Base-by-base conservation (phyloP, 352 stramenopile genomes). In the Phytophthora sojae region DNA sequence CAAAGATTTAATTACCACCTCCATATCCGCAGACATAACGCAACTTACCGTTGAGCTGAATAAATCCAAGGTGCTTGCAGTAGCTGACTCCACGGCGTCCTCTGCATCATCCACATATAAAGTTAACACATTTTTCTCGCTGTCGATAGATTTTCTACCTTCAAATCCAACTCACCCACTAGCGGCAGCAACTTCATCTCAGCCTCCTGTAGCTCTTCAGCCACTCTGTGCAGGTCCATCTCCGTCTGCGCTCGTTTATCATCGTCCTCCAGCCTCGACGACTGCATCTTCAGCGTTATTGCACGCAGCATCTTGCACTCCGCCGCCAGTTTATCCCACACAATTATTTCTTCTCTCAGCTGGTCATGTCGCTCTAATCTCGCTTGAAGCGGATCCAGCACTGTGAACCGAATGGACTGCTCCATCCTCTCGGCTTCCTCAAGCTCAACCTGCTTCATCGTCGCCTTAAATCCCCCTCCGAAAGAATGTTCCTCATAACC, bases 361-460 rank as follows among this genome's bases (percentile, higher is more conserved):
- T 77, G 54, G 1, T 80, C 65, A 69, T 93, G 79, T 15, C 73
- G 76, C 32, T 90, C 76, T 39, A 95, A 75, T 7, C 75, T 79
- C 15, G 77, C 76, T 47, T 80, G 66, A 4, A 95, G 56, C 7
- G 88, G 86, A 56, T 93, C 86, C 52, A 94, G 23, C 15, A 93
- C 82, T 1, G 86, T 95, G 68, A 95, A 93, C 12, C 85, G 81
- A 52, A 95, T 81, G 3, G 88, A 89, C 64, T 94, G 88, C 42
- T 95, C 86, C 79, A 93, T 83, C 47, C 82, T 73, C 23, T 94
- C 81, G 0, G 78, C 85, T 25, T 86, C 73, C 45, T 88, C 72
- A 39, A 67, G 76, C n/a, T 84, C 76, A 64, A 94, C 83, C 44
- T 76, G 65, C 57, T 85, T 89, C 70, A 89, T 82, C 23, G 72